Conservation (phyloP, 2,329 filamentous ascomycete genomes). For the Paraconiothyrium brasiliense region DNA sequence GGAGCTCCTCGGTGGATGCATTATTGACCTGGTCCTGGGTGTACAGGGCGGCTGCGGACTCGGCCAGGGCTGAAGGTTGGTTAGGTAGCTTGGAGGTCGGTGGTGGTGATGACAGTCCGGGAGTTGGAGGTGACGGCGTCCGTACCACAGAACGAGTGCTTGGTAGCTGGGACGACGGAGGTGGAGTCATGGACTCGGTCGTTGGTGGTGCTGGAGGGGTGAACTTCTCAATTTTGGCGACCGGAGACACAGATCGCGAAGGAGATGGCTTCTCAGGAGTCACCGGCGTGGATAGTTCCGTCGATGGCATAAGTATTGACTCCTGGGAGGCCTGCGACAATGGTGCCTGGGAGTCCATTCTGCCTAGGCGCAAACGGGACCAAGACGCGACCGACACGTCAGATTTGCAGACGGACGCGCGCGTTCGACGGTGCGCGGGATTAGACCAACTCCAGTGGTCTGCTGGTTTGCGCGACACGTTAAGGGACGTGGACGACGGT, state of each 20-base stretch:
- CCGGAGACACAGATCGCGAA: conserved; percentile 35
- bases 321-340: conserved; percentile 39
- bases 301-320: conserved; percentile 40
- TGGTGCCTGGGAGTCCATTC: conserved; percentile 41
- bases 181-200: conserved; percentile 68
- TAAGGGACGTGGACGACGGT: conserved; percentile 22
- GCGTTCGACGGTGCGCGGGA: conserved; percentile 16
- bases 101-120: conserved; percentile 61
- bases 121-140: conserved; percentile 62
- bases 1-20: conserved; percentile 62
- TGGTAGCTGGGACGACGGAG: conserved; percentile 68
- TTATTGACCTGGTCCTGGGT: conserved; percentile 61
- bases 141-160: conserved; percentile 50
- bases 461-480: conserved; percentile 19
- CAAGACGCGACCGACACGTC: conserved; percentile 39
- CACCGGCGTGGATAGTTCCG: conserved; percentile 38
- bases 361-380: conserved; percentile 33
- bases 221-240: conserved; percentile 44
- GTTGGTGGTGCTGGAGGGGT: conserved; percentile 54
- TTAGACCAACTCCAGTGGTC: conserved; percentile 19
- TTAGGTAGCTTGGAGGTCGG: conserved; percentile 49
- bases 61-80: conserved; percentile 38
- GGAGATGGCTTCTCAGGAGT: conserved; percentile 34
- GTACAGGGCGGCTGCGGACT: conserved; percentile 54
- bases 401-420: conserved; percentile 28